These are phyloP conservation scores for Leishmania tarentolae DNA, from an alignment of 208 protist species.

Conservation along the genomic window DNA sequence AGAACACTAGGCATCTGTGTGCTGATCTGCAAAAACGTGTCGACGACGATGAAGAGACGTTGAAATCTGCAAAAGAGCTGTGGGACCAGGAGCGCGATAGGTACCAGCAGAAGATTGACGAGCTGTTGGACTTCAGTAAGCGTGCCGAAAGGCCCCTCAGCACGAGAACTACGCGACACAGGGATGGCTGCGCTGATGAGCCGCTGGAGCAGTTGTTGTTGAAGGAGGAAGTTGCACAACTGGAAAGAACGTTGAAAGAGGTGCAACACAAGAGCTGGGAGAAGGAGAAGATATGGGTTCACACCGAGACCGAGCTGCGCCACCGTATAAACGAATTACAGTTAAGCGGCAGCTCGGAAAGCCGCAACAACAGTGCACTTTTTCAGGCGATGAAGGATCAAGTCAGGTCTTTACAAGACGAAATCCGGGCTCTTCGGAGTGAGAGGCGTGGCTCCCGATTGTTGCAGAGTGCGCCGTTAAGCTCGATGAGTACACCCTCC, in stretches of 20 bases:
- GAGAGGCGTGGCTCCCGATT: slow-evolving; percentile 15
- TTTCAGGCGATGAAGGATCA: slow-evolving; percentile 69
- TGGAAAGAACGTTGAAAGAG: slow-evolving; percentile 70
- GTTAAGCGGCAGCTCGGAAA: slow-evolving; percentile 20
- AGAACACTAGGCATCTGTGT: slow-evolving; percentile 39
- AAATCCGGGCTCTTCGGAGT: slow-evolving; percentile 28
- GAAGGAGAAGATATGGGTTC: slow-evolving; percentile 72
- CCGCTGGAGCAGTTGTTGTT: slow-evolving; percentile 58
- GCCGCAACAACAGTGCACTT: slow-evolving; percentile 52
- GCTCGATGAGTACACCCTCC: neutral
- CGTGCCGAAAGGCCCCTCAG: slow-evolving; percentile 8
- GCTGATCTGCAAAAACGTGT: slow-evolving; percentile 40
- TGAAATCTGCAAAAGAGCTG: slow-evolving; percentile 38
- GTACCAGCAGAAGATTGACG: slow-evolving; percentile 53
- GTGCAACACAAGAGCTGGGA: slow-evolving; percentile 51
- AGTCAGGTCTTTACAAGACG: slow-evolving; percentile 36
- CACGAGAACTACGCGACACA: neutral
- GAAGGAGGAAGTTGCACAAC: slow-evolving; percentile 71
- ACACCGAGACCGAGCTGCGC: slow-evolving; percentile 41
- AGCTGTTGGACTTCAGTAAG: slow-evolving; percentile 38
- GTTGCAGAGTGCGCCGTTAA: slow-evolving; percentile 2
- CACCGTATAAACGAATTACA: slow-evolving; percentile 41
- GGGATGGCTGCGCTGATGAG: slow-evolving; percentile 6
- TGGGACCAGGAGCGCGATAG: slow-evolving; percentile 66
- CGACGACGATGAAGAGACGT: slow-evolving; percentile 42